Percentiles rank a stretch among this genome's conserved stretches.
These are phyloP conservation scores for Hawksworthiomyces lignivorus DNA, from an alignment of 2,329 filamentous ascomycete genomes.

Conservation along the genomic window DNA sequence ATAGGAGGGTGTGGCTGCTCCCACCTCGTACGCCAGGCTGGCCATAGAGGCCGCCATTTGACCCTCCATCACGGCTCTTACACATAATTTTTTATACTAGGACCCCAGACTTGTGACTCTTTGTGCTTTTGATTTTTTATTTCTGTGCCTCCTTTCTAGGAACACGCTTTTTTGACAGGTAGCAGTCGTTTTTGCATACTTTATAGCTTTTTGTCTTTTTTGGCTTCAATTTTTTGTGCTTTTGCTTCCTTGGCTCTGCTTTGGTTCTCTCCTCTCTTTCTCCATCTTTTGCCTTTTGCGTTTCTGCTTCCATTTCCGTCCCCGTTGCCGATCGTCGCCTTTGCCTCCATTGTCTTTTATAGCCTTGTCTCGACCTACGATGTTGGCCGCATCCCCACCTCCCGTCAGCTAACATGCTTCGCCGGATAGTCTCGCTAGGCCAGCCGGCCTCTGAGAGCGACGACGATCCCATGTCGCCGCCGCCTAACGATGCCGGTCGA, in stretches of 20 bases:
- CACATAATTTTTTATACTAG: no score
- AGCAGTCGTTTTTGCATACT: no score
- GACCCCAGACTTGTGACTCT: no score
- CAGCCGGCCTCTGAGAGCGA: constrained; percentile 33
- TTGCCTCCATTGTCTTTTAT: no score
- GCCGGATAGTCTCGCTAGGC: constrained; percentile 35
- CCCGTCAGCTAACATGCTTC: constrained; percentile 31
- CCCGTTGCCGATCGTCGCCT: background rate
- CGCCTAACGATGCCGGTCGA: constrained; percentile 47
- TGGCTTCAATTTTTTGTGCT: no score
- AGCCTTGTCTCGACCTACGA: no score
- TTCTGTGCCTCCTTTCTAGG: background rate
- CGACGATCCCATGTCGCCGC: constrained; percentile 53
- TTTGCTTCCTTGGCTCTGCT: background rate
- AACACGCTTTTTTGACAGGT: no score
- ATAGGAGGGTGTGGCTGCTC: constrained; percentile 3
- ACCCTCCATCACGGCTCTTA: constrained; percentile 8
- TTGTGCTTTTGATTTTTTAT: background rate
- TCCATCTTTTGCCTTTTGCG: background rate
- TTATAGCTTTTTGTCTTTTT: no score
- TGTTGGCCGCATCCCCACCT: no score
- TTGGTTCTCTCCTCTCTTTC: background rate
- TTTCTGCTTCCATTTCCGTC: background rate
- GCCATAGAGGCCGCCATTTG: constrained; percentile 1
- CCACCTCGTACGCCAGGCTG: constrained; percentile 1